A percentile compares a stretch with the other conserved stretches of the same genome.
These are phyloP conservation scores for Brassica rapa DNA, from an alignment of 345 rosid species.

Conservation along the genomic window DNA sequence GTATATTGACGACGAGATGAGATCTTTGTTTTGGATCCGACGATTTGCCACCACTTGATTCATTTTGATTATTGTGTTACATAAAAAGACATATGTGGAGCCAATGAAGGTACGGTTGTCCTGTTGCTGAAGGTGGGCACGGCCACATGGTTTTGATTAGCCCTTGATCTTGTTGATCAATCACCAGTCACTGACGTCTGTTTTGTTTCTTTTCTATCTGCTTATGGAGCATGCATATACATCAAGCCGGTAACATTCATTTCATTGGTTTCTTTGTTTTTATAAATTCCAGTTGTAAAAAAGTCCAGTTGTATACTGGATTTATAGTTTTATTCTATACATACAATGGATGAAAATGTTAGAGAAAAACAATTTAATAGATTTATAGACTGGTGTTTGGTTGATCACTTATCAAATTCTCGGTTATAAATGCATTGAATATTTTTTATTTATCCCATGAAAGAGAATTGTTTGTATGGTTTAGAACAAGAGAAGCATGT, in stretches of 20 bases:
- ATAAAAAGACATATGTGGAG: not conserved
- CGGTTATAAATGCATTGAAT: not conserved
- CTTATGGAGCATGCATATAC: not conserved
- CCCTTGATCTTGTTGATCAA: not conserved
- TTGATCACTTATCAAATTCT: not conserved
- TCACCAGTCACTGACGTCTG: not conserved
- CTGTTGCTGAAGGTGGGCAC: not conserved
- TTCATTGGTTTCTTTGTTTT: not conserved
- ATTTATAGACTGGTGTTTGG: not conserved
- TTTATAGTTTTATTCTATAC: not conserved
- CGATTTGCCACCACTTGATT: not conserved
- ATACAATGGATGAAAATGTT: not conserved
- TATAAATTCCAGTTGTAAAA: not conserved
- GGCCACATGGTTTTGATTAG: slow-evolving; percentile 18
- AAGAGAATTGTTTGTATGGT: not conserved
- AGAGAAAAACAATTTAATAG: not conserved
- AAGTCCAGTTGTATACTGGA: not conserved
- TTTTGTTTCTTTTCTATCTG: not conserved
- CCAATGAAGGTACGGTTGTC: not conserved
- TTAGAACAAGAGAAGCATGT: not conserved
- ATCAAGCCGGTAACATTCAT: not conserved
- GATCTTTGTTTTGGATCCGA: not conserved
- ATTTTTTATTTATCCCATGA: not conserved
- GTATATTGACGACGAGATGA: not conserved
- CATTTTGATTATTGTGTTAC: not conserved